Evolutionary conservation across 345 rosid genomes (phyloP).

Genomic region (Syzygium aromaticum): DNA sequence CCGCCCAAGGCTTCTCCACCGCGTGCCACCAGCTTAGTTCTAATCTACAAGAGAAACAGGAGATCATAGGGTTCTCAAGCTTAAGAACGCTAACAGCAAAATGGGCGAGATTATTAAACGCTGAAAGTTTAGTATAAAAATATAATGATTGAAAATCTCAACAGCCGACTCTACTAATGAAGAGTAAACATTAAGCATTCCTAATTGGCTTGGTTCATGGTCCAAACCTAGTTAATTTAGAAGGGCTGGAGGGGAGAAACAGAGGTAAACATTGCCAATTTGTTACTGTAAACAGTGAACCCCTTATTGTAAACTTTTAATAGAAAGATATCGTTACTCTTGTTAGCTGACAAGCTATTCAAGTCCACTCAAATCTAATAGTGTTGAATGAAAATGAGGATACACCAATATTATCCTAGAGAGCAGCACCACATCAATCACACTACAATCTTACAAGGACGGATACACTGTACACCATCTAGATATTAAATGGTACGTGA

Average conservation of each 20-base stretch:
- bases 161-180: background rate
- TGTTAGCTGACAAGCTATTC: background rate
- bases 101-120: background rate
- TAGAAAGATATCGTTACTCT: background rate
- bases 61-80: background rate
- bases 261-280: background rate
- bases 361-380: background rate
- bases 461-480: background rate
- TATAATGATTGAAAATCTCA: background rate
- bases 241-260: background rate
- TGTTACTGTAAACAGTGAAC: background rate
- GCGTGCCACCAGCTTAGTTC: constrained; percentile 80
- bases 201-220: background rate
- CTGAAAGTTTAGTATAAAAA: background rate
- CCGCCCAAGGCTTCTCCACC: constrained; percentile 93
- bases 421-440: background rate
- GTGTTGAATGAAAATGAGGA: background rate
- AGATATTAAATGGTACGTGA: background rate
- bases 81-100: background rate
- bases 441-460: background rate
- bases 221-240: background rate
- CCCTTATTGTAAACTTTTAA: background rate
- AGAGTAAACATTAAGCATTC: background rate
- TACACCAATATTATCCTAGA: background rate
- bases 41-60: constrained; percentile 26